Evolutionary conservation across 805 yeast genomes (phyloP).

Genomic region (Metschnikowia hibisci): DNA sequence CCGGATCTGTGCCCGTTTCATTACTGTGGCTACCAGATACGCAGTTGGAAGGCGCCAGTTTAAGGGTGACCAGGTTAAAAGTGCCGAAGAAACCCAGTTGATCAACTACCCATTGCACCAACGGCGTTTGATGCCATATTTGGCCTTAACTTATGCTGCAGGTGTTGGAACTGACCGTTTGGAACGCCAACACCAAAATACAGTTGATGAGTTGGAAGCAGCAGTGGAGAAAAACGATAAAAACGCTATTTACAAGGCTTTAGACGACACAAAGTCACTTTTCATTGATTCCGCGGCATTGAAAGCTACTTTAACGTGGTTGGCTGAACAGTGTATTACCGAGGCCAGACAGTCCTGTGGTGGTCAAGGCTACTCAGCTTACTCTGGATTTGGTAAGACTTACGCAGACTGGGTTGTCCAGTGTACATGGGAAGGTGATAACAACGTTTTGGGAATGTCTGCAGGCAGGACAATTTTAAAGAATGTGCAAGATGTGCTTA

Average conservation of each 20-base stretch:
- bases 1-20: slow-evolving; percentile 39
- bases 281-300: slow-evolving; percentile 44
- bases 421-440: slow-evolving; percentile 50
- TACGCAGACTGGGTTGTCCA: slow-evolving; percentile 46
- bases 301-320: slow-evolving; percentile 44
- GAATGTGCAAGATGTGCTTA: slow-evolving; percentile 26
- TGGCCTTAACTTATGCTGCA: slow-evolving; percentile 38
- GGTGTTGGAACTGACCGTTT: slow-evolving; percentile 38
- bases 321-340: slow-evolving; percentile 39
- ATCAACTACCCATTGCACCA: slow-evolving; percentile 45
- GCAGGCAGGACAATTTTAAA: slow-evolving; percentile 40
- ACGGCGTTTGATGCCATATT: slow-evolving; percentile 42
- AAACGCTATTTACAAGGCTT: slow-evolving; percentile 27
- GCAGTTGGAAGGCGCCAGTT: slow-evolving; percentile 47
- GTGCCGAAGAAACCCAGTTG: slow-evolving; percentile 35
- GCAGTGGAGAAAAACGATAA: slow-evolving; percentile 35
- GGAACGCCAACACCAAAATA: slow-evolving; percentile 30
- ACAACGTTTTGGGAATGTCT: slow-evolving; percentile 41
- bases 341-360: slow-evolving; percentile 45
- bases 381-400: slow-evolving; percentile 44
- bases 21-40: slow-evolving; percentile 42
- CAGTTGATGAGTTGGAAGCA: slow-evolving; percentile 31
- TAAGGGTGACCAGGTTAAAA: slow-evolving; percentile 22
- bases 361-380: slow-evolving; percentile 45
- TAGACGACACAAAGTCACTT: slow-evolving; percentile 38